Evolutionary conservation across 768 basidiomycete genomes (phyloP).

Genomic region (Leccinum barrowsii): DNA sequence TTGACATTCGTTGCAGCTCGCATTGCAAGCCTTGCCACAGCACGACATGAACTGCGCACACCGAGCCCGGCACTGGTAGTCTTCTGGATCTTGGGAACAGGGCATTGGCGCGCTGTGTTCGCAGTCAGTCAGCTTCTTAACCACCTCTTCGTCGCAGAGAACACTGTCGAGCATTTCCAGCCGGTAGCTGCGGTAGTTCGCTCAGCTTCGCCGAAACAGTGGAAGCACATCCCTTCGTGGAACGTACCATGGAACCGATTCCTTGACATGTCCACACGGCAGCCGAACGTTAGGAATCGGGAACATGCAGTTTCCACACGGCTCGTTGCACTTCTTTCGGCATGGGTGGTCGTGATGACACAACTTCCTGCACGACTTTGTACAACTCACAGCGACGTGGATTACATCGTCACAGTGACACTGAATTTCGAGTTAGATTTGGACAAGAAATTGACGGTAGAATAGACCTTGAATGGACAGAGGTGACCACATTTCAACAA

Average conservation of each 20-base stretch:
- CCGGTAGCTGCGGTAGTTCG: constrained; percentile 35
- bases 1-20: constrained; percentile 51
- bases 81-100: constrained; percentile 45
- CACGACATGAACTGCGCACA: constrained; percentile 50
- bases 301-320: constrained; percentile 54
- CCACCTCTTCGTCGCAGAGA: constrained; percentile 41
- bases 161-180: constrained; percentile 44
- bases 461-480: constrained; percentile 55
- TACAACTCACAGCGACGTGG: constrained; percentile 47
- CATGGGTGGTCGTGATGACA: constrained; percentile 62
- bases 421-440: constrained; percentile 26
- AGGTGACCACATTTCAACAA: constrained; percentile 59
- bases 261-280: constrained; percentile 54
- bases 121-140: constrained; percentile 46
- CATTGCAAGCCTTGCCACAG: constrained; percentile 49
- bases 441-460: not conserved
- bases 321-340: constrained; percentile 42
- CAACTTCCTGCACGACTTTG: constrained; percentile 45
- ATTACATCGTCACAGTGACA: constrained; percentile 61
- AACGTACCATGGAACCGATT: constrained; percentile 48
- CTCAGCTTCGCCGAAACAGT: not conserved
- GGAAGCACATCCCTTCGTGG: not conserved
- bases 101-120: constrained; percentile 48
- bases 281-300: constrained; percentile 43
- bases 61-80: constrained; percentile 34